These are phyloP conservation scores for Phialocephala sp. DNA, from an alignment of 2,329 filamentous ascomycete species.

Conservation along the genomic window DNA sequence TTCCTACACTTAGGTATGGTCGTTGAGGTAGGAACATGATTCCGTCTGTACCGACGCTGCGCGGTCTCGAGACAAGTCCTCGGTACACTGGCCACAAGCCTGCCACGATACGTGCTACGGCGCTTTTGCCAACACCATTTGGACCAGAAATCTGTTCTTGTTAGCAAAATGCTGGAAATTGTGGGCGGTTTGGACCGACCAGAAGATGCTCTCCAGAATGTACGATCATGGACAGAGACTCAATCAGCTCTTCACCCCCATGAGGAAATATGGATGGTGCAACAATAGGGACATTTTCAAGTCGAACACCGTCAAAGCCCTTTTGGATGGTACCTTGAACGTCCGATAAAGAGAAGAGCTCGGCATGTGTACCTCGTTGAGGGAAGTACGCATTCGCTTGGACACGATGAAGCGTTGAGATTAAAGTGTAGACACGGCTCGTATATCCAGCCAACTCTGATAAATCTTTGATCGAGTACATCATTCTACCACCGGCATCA, in stretches of 20 bases:
- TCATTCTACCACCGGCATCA: conserved; percentile 96
- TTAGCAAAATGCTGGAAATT: not conserved
- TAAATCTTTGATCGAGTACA: conserved; percentile 99
- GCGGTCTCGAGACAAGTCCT: conserved; percentile 86
- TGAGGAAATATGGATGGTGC: conserved; percentile 87
- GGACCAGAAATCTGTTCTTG: conserved; percentile 76
- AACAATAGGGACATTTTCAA: conserved; percentile 92
- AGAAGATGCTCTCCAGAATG: conserved; percentile 90
- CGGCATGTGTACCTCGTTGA: conserved; percentile 68
- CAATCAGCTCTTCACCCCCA: conserved; percentile 89
- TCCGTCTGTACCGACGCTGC: conserved; percentile 79
- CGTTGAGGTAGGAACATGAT: conserved; percentile 99
- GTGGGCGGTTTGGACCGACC: conserved; percentile 45
- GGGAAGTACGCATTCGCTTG: conserved; percentile 88
- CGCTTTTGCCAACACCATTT: conserved; percentile 92
- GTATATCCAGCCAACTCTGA: conserved; percentile 96
- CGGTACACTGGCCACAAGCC: conserved; percentile 97
- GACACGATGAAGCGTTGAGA: conserved; percentile 91
- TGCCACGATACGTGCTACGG: conserved; percentile 84
- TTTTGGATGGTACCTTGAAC: conserved; percentile 92
- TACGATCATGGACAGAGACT: conserved; percentile 87
- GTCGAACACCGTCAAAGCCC: conserved; percentile 90
- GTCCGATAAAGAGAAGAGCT: conserved; percentile 88
- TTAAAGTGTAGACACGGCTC: conserved; percentile 91
- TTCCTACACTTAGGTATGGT: conserved; percentile 90